Conservation (phyloP, 257 asterid species). For the Schizonepeta tenuifolia region DNA sequence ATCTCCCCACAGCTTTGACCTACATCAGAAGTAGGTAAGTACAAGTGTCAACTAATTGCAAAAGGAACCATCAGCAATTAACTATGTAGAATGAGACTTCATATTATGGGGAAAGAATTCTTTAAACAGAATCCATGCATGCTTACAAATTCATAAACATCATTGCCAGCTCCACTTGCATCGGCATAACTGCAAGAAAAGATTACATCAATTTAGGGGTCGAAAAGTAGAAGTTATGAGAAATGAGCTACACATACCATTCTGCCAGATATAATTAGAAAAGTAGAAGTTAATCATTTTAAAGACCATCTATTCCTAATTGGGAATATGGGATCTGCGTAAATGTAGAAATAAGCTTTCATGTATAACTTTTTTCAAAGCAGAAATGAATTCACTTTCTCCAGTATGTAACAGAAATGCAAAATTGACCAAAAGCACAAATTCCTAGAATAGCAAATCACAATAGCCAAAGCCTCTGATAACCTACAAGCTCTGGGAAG, state of each 20-base stretch:
- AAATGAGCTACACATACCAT: neutral
- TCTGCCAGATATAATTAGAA: neutral
- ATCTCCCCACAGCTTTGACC: constrained; percentile 77
- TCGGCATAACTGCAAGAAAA: constrained; percentile 61
- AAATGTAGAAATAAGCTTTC: neutral
- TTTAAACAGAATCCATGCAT: constrained; percentile 36
- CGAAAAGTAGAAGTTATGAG: neutral
- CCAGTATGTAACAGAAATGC: neutral
- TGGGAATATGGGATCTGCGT: neutral
- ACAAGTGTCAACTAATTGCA: constrained; percentile 18
- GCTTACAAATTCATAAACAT: constrained; percentile 79
- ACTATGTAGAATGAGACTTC: neutral
- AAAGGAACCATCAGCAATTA: neutral
- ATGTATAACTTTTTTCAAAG: neutral
- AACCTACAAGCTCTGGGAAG: neutral
- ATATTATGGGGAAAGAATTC: neutral
- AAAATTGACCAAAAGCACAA: neutral
- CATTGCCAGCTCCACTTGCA: constrained; percentile 76
- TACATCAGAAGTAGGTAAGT: constrained; percentile 30
- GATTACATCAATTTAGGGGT: constrained; percentile 8
- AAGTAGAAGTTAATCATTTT: neutral
- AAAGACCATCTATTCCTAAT: neutral
- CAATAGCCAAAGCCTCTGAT: neutral
- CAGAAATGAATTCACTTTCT: neutral
- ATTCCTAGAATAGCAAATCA: neutral